Conservation (phyloP, 345 rosid genomes). For the Gossypium thurberi region DNA sequence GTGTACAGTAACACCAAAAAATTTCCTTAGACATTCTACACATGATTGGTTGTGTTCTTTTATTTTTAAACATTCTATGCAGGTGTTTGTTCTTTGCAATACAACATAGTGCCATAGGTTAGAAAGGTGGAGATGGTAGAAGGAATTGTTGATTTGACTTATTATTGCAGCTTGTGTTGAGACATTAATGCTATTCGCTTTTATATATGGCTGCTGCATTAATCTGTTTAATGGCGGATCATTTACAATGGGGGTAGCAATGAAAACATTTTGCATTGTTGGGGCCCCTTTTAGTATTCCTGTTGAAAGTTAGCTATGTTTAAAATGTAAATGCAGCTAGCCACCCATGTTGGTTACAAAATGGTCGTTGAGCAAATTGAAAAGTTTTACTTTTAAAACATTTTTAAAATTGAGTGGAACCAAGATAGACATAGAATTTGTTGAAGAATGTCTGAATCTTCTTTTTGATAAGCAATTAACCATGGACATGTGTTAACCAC, state of each 20-base stretch:
- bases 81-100: background rate
- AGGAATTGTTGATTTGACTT: background rate
- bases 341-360: background rate
- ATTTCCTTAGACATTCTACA: background rate
- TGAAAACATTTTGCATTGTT: background rate
- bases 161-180: background rate
- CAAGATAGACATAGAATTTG: background rate
- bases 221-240: background rate
- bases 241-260: slow-evolving; percentile 1
- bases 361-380: background rate
- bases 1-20: background rate
- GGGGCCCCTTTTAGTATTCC: background rate
- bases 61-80: background rate
- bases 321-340: slow-evolving; percentile 2
- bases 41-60: background rate
- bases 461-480: background rate
- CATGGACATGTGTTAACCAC: no score
- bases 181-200: background rate
- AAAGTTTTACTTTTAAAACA: background rate
- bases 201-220: background rate
- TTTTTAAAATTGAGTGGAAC: background rate
- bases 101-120: background rate
- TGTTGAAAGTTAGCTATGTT: background rate
- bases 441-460: background rate
- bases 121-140: background rate